Evolutionary conservation across 202 grass and related monocot species (phyloP), one percentile per base, ranked within the genome.

Genomic region (Panicum virgatum): DNA sequence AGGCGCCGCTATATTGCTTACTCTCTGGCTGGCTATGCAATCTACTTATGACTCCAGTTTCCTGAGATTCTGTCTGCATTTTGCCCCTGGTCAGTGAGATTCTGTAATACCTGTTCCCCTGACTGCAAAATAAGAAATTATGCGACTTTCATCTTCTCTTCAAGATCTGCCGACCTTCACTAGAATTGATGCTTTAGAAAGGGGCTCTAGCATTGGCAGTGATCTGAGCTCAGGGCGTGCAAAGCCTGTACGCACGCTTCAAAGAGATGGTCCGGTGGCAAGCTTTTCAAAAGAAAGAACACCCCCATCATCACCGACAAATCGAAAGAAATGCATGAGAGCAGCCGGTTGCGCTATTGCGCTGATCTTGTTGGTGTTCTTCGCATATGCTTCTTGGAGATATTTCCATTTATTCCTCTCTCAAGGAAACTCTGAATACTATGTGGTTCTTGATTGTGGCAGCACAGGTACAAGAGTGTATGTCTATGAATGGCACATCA

Each of bases 391-490:
- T 79, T 87, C 84, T 74, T 82, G 82, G 82, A 85, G 81, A 89
- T 88, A 91, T 84, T 88, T 93, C 53, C 77, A 90, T 86, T 83
- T 79, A 57, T 90, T 90, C 65, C 86, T 91, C 37, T 94, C 92
- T 27, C 81, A 74, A 88, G 89, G 89, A 72, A 75, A 86, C 48
- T 87, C 96, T 56, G 89, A 98, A 60, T 96, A 98, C 87, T 98
- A 91, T 85, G 96, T 96, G 61, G 95, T 98, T 87, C 87, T 98
- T 85, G 96, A 98, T 80, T 98, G 96, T 78, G 96, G 96, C 38
- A 98, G 96, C 83, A 98, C 96, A 2, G 92, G 96, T 62, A 96
- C 96, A 69, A 88, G 96, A 72, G 92, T 98, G 48, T 89, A 96
- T 85, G 92, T 98, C 23, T 98, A 98, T 34, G 85, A 93, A 68